Evolutionary conservation across 2,329 filamentous ascomycete species (phyloP).

Genomic region (Pseudogymnoascus sp.): DNA sequence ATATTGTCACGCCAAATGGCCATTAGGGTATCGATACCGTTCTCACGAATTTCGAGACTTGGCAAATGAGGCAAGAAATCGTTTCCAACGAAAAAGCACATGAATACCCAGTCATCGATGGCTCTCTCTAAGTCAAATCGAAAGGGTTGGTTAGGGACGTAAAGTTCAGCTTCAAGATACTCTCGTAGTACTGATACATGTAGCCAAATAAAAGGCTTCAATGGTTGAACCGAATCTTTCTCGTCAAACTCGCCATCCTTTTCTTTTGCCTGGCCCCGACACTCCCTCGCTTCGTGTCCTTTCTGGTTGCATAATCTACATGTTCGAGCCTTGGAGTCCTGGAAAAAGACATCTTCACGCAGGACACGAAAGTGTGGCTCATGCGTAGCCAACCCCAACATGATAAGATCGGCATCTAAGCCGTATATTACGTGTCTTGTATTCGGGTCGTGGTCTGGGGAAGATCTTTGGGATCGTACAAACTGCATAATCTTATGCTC

Average conservation of each 20-base stretch:
- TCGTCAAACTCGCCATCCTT: slow-evolving; percentile 76
- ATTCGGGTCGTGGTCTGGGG: slow-evolving; percentile 88
- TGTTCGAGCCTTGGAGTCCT: slow-evolving; percentile 72
- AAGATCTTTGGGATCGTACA: slow-evolving; percentile 83
- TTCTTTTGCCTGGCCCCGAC: slow-evolving; percentile 69
- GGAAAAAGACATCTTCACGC: slow-evolving; percentile 92
- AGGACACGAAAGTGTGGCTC: slow-evolving; percentile 95
- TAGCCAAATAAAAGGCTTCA: slow-evolving; percentile 98
- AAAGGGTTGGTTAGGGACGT: slow-evolving; percentile 75
- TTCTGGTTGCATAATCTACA: slow-evolving; percentile 89
- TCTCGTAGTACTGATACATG: slow-evolving; percentile 88
- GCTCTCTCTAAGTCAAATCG: slow-evolving; percentile 89
- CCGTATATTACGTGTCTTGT: slow-evolving; percentile 98
- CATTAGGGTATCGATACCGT: slow-evolving; percentile 92
- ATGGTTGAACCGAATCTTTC: slow-evolving; percentile 60
- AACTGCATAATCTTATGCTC: slow-evolving; percentile 99
- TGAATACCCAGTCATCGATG: slow-evolving; percentile 96
- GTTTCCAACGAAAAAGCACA: slow-evolving; percentile 98
- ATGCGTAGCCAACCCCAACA: slow-evolving; percentile 94
- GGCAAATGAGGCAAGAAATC: slow-evolving; percentile 96
- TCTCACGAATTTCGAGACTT: slow-evolving; percentile 94
- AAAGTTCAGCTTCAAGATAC: slow-evolving; percentile 84
- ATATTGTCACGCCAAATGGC: slow-evolving; percentile 96
- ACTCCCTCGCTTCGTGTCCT: slow-evolving; percentile 83
- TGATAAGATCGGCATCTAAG: slow-evolving; percentile 95